Evolutionary conservation across 176 grass and related monocot genomes (phyloP), one percentile per base, ranked within the genome.

Genomic region (Olyra latifolia): DNA sequence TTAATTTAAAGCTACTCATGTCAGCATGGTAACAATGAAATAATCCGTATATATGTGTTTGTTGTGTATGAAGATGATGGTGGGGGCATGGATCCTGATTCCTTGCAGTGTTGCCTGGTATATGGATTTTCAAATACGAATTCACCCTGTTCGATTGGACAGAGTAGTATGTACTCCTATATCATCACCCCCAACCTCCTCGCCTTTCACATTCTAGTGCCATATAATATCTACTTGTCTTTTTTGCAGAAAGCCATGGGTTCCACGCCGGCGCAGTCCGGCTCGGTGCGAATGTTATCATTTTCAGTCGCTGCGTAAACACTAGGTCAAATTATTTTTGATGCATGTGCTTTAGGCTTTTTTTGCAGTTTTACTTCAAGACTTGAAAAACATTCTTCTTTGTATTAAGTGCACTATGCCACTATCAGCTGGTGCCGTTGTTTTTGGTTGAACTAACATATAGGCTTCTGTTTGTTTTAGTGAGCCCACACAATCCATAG

Each of bases 231-330:
- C 29, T 79, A 46, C 19, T 71, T 20, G 15, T 12, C 49, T 39
- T 57, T 56, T 67, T 13, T 64, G 41, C 65, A 88, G 90, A 88
- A 80, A 86, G 90, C 70, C 70, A 82, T 63, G 90, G 90, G 27
- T 92, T 92, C 70, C 85, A 85, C 47, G 85, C 86, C 53, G 85
- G 73, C 60, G 64, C 73, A 42, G 88, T 81, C 66, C 82, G 86
- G 50, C 77, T 92, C 74, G 90, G 90, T 42, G 60, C 82, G 17
- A 79, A 74, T 80, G 73, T 72, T 65, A 85, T 92, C 46, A 60
- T 92, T 79, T 92, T 92, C 30, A 88, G 42, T 23, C 65, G 82
- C 23, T 44, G 44, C 15, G 24, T 79, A 64, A 82, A 92, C 49
- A 80, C 80, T 54, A 75, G 82, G 86, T 92, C 12, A 14, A 9